A percentile compares a stretch with the other conserved stretches of the same genome.
Conservation (phyloP, 176 grass and related monocot species). For the Aegilops tauschii region DNA sequence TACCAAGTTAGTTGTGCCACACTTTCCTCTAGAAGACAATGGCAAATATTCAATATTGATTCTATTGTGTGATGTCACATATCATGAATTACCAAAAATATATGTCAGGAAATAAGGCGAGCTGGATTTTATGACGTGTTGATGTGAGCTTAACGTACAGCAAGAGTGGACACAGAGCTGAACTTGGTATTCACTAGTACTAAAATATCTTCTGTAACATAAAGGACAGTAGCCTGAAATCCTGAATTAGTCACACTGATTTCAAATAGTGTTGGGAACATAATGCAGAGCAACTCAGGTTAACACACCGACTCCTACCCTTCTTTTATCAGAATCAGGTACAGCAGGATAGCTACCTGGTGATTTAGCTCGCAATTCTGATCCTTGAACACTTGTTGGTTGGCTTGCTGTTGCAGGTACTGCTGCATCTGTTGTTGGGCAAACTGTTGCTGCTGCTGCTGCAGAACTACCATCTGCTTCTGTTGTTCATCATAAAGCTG, state of each 20-base stretch:
- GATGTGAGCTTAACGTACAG: background rate
- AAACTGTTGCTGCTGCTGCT: slow-evolving; percentile 53
- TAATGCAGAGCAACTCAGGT: background rate
- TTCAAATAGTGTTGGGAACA: background rate
- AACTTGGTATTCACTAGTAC: slow-evolving; percentile 4
- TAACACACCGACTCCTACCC: background rate
- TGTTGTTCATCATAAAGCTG: slow-evolving; percentile 58
- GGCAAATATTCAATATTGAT: slow-evolving; percentile 14
- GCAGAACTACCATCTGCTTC: slow-evolving; percentile 50
- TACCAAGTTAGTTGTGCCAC: background rate
- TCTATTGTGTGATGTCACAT: slow-evolving; percentile 2
- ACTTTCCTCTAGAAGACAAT: slow-evolving; percentile 21
- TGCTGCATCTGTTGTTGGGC: slow-evolving; percentile 56
- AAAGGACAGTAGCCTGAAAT: background rate
- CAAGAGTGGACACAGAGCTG: slow-evolving; percentile 9
- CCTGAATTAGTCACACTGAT: background rate
- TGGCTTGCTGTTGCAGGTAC: slow-evolving; percentile 38
- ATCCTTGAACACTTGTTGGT: slow-evolving; percentile 42
- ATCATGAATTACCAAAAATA: slow-evolving; percentile 9
- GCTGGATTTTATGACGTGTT: background rate
- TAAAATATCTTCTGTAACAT: background rate
- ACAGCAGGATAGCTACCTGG: slow-evolving; percentile 42
- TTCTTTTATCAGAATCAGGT: slow-evolving; percentile 1
- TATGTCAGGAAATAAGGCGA: background rate
- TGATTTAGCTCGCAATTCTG: slow-evolving; percentile 24